Conservation (phyloP, 2,329 filamentous ascomycete species). For the Curvularia verruculosa region DNA sequence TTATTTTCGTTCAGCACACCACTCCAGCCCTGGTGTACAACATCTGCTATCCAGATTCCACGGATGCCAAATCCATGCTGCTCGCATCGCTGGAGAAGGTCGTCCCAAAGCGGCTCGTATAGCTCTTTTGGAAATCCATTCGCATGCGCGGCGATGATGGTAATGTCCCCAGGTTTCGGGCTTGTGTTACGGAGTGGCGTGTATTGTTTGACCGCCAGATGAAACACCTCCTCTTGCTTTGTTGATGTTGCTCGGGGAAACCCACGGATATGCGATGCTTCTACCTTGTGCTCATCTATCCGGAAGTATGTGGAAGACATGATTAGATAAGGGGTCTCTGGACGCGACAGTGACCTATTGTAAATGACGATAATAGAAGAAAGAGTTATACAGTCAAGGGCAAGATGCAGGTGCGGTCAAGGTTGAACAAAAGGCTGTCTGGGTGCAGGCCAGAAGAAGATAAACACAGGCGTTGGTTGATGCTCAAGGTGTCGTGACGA, state of each 20-base stretch:
- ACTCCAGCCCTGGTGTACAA: constrained; percentile 83
- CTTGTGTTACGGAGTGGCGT: constrained; percentile 72
- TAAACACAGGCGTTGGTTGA: not conserved
- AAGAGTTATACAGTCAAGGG: not conserved
- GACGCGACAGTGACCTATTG: constrained; percentile 1
- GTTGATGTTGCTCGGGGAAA: constrained; percentile 75
- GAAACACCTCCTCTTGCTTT: constrained; percentile 75
- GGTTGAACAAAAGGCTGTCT: not conserved
- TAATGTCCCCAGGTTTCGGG: constrained; percentile 77
- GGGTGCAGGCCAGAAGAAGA: not conserved
- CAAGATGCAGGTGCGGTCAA: not conserved
- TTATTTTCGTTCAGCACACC: constrained; percentile 75
- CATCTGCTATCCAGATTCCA: constrained; percentile 87
- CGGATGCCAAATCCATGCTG: constrained; percentile 71
- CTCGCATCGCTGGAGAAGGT: constrained; percentile 67
- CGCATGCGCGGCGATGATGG: constrained; percentile 84
- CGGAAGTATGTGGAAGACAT: constrained; percentile 60
- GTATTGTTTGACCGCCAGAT: constrained; percentile 86
- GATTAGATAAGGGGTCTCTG: constrained; percentile 10
- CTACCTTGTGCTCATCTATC: constrained; percentile 74
- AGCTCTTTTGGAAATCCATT: constrained; percentile 97
- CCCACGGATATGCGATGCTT: constrained; percentile 76
- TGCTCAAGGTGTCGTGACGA: constrained; percentile 14
- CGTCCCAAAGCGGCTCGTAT: constrained; percentile 91
- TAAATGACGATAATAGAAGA: not conserved